phyloP scores from a whole-genome alignment of 257 asterid genomes.

The Gentiana straminea region DNA sequence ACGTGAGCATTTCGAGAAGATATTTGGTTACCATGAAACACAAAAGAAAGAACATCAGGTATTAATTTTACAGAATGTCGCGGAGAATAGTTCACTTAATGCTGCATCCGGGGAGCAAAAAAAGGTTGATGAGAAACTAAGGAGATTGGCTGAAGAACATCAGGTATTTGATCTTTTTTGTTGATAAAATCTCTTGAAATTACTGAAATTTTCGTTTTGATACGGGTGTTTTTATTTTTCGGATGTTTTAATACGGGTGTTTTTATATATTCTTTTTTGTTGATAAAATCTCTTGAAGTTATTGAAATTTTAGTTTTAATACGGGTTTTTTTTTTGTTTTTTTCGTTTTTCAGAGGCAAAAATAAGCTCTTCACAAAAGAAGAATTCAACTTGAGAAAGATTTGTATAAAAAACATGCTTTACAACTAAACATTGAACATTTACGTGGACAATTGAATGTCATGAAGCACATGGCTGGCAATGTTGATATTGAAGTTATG shows the following conservation, averaged over 20 bases:
- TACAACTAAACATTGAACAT: constrained; percentile 65
- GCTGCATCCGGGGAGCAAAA: constrained; percentile 67
- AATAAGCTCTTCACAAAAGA: constrained; percentile 57
- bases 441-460: constrained; percentile 59
- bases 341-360: constrained; percentile 35
- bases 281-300: too few relatives aligned
- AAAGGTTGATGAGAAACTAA: constrained; percentile 56
- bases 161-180: constrained; percentile 34
- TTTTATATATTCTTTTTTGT: too few relatives aligned
- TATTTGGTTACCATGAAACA: constrained; percentile 63
- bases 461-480: constrained; percentile 60
- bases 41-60: constrained; percentile 62
- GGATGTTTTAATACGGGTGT: constrained; percentile 2
- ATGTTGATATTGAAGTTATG: constrained; percentile 54
- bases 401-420: constrained; percentile 63
- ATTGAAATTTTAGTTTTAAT: too few relatives aligned
- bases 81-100: constrained; percentile 48
- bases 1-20: constrained; percentile 18
- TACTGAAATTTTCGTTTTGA: constrained; percentile 10
- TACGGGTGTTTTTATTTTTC: constrained; percentile 1
- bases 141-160: constrained; percentile 80
- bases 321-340: too few relatives aligned
- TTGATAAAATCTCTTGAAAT: constrained; percentile 6
- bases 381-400: constrained; percentile 62
- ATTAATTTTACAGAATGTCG: constrained; percentile 45